Evolutionary conservation across 139 green algal species (phyloP).

Genomic region (Monoraphidium neglectum): DNA sequence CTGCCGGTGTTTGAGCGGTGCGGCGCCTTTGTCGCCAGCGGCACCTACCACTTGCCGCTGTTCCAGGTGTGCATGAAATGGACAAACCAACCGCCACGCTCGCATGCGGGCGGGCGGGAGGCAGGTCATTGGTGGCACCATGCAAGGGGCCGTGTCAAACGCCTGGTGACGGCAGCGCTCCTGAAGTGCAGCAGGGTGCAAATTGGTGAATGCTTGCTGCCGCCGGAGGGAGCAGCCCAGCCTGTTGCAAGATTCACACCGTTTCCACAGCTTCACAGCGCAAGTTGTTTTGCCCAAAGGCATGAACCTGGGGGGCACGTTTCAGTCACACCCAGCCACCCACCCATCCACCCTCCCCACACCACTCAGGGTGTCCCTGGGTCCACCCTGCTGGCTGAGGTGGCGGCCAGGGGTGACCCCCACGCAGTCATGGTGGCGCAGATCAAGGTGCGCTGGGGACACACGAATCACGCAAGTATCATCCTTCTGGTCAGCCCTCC

Average conservation of each 20-base stretch:
- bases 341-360: not conserved
- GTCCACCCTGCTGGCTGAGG: constrained; percentile 37
- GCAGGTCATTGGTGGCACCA: not conserved
- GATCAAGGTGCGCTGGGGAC: constrained; percentile 28
- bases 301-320: too few relatives aligned
- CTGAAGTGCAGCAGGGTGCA: not conserved
- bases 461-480: too few relatives aligned
- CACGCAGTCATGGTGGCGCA: constrained; percentile 26
- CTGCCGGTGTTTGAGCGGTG: constrained; percentile 64
- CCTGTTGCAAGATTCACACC: not conserved
- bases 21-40: constrained; percentile 53
- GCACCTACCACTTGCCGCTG: constrained; percentile 62
- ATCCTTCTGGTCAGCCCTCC: too few relatives aligned
- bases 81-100: not conserved
- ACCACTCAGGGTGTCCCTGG: constrained; percentile 33
- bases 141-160: not conserved
- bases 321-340: not conserved
- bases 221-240: not conserved
- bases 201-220: not conserved
- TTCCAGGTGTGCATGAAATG: constrained; percentile 43
- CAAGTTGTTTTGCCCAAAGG: too few relatives aligned
- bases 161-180: not conserved
- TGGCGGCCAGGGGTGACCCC: constrained; percentile 25
- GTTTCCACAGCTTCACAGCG: too few relatives aligned
- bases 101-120: too few relatives aligned